These are phyloP conservation scores for Suillus cothurnatus DNA, from an alignment of 768 basidiomycete genomes.

Conservation along the genomic window DNA sequence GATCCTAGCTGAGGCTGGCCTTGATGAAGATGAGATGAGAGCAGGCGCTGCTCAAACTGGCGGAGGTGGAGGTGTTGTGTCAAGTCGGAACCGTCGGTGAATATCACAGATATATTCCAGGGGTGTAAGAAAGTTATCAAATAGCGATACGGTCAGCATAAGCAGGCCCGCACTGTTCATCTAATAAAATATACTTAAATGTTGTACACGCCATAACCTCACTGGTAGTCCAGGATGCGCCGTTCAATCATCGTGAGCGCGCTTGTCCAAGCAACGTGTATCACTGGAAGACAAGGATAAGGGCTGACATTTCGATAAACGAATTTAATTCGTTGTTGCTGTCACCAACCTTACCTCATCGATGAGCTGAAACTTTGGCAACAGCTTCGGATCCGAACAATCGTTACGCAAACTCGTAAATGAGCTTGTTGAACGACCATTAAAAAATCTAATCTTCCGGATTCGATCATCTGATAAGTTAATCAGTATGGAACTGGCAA, in stretches of 20 bases:
- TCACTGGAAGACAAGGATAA: too few species aligned
- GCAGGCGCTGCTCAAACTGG: slow-evolving; percentile 39
- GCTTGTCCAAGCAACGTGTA: too few species aligned
- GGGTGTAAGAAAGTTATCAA: background rate
- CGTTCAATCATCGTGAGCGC: too few species aligned
- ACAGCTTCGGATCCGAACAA: slow-evolving; percentile 6
- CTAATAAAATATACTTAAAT: background rate
- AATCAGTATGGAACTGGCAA: background rate
- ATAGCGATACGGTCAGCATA: background rate
- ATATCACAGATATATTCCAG: background rate
- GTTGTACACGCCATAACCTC: too few species aligned
- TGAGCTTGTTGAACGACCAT: background rate
- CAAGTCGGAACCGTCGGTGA: slow-evolving; percentile 52
- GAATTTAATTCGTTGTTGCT: too few species aligned
- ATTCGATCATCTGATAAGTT: background rate
- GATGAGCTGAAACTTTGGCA: slow-evolving; percentile 2
- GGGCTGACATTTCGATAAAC: too few species aligned
- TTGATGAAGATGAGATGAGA: slow-evolving; percentile 83
- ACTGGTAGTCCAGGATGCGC: too few species aligned
- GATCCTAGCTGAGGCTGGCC: slow-evolving; percentile 79
- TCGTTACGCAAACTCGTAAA: too few species aligned
- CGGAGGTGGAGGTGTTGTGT: background rate
- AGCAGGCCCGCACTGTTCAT: background rate
- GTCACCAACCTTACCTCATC: background rate
- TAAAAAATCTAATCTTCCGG: background rate